Base-by-base conservation (phyloP, 2,329 filamentous ascomycete species). In the Fusarium coffeatum region DNA sequence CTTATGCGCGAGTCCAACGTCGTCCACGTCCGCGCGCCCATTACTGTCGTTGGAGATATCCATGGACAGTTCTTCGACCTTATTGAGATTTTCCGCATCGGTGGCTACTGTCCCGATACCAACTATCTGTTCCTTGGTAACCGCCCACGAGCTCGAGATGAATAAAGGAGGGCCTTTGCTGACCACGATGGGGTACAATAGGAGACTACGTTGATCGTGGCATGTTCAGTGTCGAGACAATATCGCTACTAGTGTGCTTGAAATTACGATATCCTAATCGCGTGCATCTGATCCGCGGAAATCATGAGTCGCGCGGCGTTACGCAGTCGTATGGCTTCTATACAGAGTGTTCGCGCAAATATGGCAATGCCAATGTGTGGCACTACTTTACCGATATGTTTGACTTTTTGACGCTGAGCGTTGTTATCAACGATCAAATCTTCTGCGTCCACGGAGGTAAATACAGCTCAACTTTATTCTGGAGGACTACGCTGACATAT, bases 321-420 rank as follows among this genome's bases (percentile, higher is more conserved):
- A 99, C 96, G 13, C 96, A 99, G 81, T 98, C 95, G 28, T 99
- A 99, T 81, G 96, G 96, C 60, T 99, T 99, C 83, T 99, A 99
- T 80, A 98, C 96, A 23, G 96, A 99, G 79, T 99, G 96, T 82
- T 94, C 92, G 22, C 91, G 96, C 73, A 99, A 99, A 82, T 99
- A 99, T 81, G 96, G 96, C 79, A 98, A 97, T 78, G 94, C 96
- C 69, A 98, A 96, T 76, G 96, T 99, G 23, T 99, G 96, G 96
- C 96, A 99, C 81, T 96, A 98, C 80, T 99, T 99, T 79, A 99
- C 96, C 72, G 96, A 99, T 83, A 98, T 99, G 94, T 99, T 99
- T 82, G 96, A 99, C 83, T 99, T 97, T 80, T 86, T 99, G 69
- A 98, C 95, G 10, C 85, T 99, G 60, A 97, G 93, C 75, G 97